Percentiles rank a stretch among this genome's conserved stretches.
phyloP scores from a whole-genome alignment of 768 basidiomycete species.

The Candolleomyces efflorescens region DNA sequence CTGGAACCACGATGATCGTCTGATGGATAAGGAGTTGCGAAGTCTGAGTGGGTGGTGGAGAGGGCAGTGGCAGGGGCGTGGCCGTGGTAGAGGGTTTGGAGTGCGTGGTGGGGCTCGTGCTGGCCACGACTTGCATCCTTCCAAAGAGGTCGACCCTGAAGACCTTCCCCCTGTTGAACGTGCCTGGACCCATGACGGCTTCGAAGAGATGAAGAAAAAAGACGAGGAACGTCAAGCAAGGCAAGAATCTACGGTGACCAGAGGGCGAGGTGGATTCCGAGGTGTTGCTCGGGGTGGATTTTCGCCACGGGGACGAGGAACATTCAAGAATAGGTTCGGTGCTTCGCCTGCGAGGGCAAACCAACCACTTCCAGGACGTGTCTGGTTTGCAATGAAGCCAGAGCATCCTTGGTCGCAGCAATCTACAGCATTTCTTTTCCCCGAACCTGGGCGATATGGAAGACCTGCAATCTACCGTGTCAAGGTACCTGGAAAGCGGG shows the following conservation, averaged over 20 bases:
- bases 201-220: constrained; percentile 77
- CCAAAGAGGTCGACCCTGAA: constrained; percentile 13
- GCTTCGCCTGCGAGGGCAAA: constrained; percentile 18
- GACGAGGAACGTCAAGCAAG: constrained; percentile 53
- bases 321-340: background rate
- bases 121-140: constrained; percentile 25
- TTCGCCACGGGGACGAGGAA: constrained; percentile 12
- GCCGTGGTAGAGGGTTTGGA: constrained; percentile 40
- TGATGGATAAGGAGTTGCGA: constrained; percentile 77
- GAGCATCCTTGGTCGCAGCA: constrained; percentile 84
- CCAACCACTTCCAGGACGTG: constrained; percentile 36
- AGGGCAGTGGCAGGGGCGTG: constrained; percentile 69
- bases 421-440: constrained; percentile 69
- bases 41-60: constrained; percentile 88
- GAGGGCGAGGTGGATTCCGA: constrained; percentile 30
- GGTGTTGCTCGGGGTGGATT: constrained; percentile 45
- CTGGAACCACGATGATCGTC: constrained; percentile 92
- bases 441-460: constrained; percentile 59
- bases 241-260: constrained; percentile 15
- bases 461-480: constrained; percentile 50
- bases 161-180: constrained; percentile 60
- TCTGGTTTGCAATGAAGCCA: constrained; percentile 73
- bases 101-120: constrained; percentile 59
- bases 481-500: constrained; percentile 51
- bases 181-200: constrained; percentile 83